Base-by-base conservation (phyloP, 1,284 basidiomycete species). In the Mrakiaceae sp. region DNA sequence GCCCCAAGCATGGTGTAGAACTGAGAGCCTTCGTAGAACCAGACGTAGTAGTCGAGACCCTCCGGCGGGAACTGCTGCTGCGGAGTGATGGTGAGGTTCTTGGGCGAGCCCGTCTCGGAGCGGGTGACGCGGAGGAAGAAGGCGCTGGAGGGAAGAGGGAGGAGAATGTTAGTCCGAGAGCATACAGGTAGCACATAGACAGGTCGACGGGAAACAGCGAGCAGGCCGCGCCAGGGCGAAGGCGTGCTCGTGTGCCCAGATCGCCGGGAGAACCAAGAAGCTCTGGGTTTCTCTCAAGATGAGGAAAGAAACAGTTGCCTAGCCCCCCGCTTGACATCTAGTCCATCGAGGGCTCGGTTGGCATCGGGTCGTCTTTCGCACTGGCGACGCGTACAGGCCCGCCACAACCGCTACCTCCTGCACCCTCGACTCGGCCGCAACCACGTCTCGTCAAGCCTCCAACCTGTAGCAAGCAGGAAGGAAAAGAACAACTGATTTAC, bases 21-120 rank as follows among this genome's bases (percentile, higher is more conserved):
- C 74, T 97, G 92, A 3, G 88, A 88, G 51, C 93, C 92, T 69
- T 96, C 92, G 77, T 92, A 93, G 77, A 98, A 91, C 95, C 95
- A 98, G 16, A 88, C 93, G 75, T 90, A 98, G 77, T 92, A 90
- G 66, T 86, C 84, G 12, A 16, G 42, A 3, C 75, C 74, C 7
- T 86, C 83, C 3, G 82, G 78, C n/a, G 79, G 77, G 75, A 95
- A 95, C 69, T 82, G 78, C 74, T 98, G 96, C 68, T 84, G 77
- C 49, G 78, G 87, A 66, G 87, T 87, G 74, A 99, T 83, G 69
- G 86, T 83, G 64, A 96, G 81, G 47, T 80, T 80, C 76, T 90
- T 92, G 5, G 90, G 90, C 43, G 87, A 87, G 53, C 68, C 68
- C 16, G 67, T 64, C 7, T 70, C 60, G 2, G 86, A 83, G 66